phyloP scores from a whole-genome alignment of 306 rosid genomes.

The Cyamopsis tetragonoloba region DNA sequence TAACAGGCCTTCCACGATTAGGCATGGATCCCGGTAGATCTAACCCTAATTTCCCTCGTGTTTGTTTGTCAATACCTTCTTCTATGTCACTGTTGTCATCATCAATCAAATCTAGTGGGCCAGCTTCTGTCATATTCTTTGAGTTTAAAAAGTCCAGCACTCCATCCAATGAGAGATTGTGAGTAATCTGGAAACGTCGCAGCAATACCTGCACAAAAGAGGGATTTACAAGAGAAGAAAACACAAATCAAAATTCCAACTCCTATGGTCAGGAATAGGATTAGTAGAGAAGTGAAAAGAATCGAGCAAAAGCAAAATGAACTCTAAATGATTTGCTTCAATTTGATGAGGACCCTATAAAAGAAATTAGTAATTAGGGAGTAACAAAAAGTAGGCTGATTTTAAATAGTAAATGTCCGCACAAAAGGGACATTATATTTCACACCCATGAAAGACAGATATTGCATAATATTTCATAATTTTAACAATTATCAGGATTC shows the following conservation, averaged over 20 bases:
- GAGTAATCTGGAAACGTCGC: slow-evolving; percentile 81
- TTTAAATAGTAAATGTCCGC: neutral
- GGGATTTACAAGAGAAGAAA: neutral
- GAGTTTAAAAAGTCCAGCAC: slow-evolving; percentile 89
- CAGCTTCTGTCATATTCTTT: slow-evolving; percentile 91
- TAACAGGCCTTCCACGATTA: slow-evolving; percentile 78
- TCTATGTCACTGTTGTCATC: slow-evolving; percentile 72
- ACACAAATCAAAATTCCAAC: neutral
- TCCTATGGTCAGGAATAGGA: too few relatives aligned
- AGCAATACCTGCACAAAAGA: slow-evolving; percentile 61
- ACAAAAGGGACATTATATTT: neutral
- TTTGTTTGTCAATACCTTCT: slow-evolving; percentile 81
- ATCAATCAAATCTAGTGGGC: slow-evolving; percentile 86
- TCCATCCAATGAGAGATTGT: slow-evolving; percentile 91
- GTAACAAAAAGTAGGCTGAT: neutral
- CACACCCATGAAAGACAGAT: too few relatives aligned
- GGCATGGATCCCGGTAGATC: slow-evolving; percentile 85
- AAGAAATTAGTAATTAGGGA: neutral
- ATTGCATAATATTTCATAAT: neutral
- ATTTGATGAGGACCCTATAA: neutral
- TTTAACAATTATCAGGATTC: too few relatives aligned
- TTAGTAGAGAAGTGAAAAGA: too few relatives aligned
- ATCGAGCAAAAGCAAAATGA: neutral
- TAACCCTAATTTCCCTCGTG: slow-evolving; percentile 55
- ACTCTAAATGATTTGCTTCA: neutral